Evolutionary conservation across 2,329 filamentous ascomycete species (phyloP), one percentile per base, ranked within the genome.

Genomic region (Pseudogymnoascus sp.): DNA sequence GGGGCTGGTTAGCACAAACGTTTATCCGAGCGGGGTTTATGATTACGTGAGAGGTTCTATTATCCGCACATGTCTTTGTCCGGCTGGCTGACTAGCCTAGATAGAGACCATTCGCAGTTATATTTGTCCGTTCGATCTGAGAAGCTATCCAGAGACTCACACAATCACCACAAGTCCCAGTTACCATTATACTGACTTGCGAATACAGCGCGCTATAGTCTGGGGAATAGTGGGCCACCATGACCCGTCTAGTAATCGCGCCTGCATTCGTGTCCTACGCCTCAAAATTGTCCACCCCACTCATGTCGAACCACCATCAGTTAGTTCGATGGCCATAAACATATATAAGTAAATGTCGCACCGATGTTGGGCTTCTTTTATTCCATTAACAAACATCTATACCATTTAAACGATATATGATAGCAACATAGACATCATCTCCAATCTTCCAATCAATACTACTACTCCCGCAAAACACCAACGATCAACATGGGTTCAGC

Each of bases 281-380:
- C 37, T 40, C 37, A 72, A 65, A 2, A 74, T 68, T 70, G 73
- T 73, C 0, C 70, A 72, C 0, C 74, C 61, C 3, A 74, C 63
- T 50, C 23, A 50, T 50, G 6, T 50, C 15, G 23, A 50, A 50
- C 44, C 44, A 10, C 7, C 44, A 50, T 26, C n/a, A 19, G 44
- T n/a, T 29, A 5, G 23, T 9, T 50, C 15, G 15, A 40, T 40
- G n/a, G 37, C 37, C 4, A 40, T 19, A 40, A 7, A 40, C 37
- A 40, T 42, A 50, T 50, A 50, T 50, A 50, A 50, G 15, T 23
- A 50, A n/a, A 50, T 50, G 13, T 10, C 7, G 23, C 44, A n/a
- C 44, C 15, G 44, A 50, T 50, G 44, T 11, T 50, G 44, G 5
- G 7, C 44, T 50, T 13, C 6, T 46, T n/a, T n/a, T 50, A 29